Percentiles rank a stretch among this genome's conserved stretches.
phyloP scores from a whole-genome alignment of 306 rosid species.

The Fragaria ananassa region DNA sequence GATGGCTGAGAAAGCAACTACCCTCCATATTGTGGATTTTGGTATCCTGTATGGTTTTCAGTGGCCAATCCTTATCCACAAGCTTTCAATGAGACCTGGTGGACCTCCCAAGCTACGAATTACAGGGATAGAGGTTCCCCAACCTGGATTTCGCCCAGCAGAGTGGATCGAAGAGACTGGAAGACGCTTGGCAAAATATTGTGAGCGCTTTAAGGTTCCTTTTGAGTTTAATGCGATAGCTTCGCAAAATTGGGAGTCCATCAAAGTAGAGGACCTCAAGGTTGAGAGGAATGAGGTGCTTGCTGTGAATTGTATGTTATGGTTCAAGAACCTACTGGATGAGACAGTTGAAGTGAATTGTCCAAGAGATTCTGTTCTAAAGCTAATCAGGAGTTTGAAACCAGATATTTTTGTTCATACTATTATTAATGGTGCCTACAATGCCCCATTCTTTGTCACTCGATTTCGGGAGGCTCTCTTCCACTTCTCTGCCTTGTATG shows the following conservation, averaged over 20 bases:
- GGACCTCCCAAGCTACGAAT: conserved; percentile 43
- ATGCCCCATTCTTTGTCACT: conserved; percentile 76
- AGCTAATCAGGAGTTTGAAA: conserved; percentile 60
- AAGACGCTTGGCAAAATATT: conserved; percentile 60
- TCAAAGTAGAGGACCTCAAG: conserved; percentile 53
- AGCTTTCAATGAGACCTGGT: conserved; percentile 23
- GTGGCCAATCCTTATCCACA: conserved; percentile 34
- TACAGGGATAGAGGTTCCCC: conserved; percentile 82
- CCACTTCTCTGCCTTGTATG: conserved; percentile 53
- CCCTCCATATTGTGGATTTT: conserved; percentile 38
- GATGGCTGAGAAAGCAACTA: conserved; percentile 29
- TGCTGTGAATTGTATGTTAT: conserved; percentile 47
- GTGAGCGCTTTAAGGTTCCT: conserved; percentile 65
- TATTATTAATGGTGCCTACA: conserved; percentile 55
- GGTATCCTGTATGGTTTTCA: conserved; percentile 32
- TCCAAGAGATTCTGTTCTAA: conserved; percentile 61
- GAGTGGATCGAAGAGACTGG: conserved; percentile 76
- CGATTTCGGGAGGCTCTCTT: conserved; percentile 62
- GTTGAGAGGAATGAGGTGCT: conserved; percentile 38
- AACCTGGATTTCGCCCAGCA: conserved; percentile 74
- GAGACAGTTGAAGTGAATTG: conserved; percentile 62
- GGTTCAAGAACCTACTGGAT: conserved; percentile 58
- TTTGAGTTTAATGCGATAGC: conserved; percentile 63
- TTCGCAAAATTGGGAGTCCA: conserved; percentile 66
- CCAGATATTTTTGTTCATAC: conserved; percentile 56